phyloP scores from a whole-genome alignment of 805 yeast genomes.

The Wickerhamomyces alni region DNA sequence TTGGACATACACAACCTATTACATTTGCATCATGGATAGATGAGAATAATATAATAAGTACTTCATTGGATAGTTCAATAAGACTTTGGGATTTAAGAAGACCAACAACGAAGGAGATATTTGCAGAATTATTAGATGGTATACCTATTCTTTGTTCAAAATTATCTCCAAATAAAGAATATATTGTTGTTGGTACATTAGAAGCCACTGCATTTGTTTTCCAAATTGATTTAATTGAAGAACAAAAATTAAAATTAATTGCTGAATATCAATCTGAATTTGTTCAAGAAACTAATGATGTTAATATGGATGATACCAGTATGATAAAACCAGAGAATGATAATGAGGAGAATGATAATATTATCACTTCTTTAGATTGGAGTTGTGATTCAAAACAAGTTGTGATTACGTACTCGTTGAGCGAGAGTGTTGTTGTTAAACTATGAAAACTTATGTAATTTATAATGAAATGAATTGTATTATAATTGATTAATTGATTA shows the following conservation, averaged over 20 bases:
- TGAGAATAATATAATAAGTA: conserved; percentile 36
- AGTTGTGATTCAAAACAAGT: conserved; percentile 21
- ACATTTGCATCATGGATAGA: conserved; percentile 52
- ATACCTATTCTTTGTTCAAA: conserved; percentile 49
- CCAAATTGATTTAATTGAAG: conserved; percentile 28
- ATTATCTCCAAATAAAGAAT: conserved; percentile 42
- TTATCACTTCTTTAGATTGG: conserved; percentile 31
- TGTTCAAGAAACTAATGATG: conserved; percentile 4
- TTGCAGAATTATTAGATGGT: conserved; percentile 37
- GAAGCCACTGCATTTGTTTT: conserved; percentile 55
- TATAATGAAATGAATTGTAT: neutral
- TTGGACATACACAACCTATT: conserved; percentile 55
- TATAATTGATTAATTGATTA: no score
- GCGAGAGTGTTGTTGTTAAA: conserved; percentile 19
- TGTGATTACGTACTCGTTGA: conserved; percentile 27
- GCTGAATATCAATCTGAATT: conserved; percentile 22
- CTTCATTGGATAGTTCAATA: conserved; percentile 67
- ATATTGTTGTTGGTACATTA: conserved; percentile 59
- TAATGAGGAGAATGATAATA: conserved; percentile 16
- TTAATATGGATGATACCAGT: neutral
- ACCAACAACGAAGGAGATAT: conserved; percentile 35
- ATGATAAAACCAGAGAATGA: neutral
- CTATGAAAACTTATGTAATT: neutral
- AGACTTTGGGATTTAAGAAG: conserved; percentile 57
- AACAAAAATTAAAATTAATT: conserved; percentile 9